These are phyloP conservation scores for Acacia concinna DNA, from an alignment of 331 rosid genomes.

Conservation along the genomic window DNA sequence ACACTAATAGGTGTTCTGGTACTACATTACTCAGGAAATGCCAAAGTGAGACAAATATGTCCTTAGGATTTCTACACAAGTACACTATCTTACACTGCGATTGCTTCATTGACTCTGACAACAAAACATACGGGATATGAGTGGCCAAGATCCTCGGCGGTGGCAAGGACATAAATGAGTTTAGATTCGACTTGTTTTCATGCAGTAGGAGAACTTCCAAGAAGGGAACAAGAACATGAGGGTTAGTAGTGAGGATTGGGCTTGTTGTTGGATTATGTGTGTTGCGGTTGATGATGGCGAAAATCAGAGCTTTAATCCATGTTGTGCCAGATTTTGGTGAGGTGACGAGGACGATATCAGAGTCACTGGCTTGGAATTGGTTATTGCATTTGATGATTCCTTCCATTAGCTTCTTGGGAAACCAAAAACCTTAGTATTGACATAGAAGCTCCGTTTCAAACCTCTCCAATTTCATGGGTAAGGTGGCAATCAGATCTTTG, in stretches of 20 bases:
- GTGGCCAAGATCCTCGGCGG: conserved; percentile 35
- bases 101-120: conserved; percentile 28
- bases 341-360: conserved; percentile 38
- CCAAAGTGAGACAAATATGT: conserved; percentile 46
- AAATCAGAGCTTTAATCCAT: conserved; percentile 46
- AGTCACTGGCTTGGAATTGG: conserved; percentile 35
- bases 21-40: conserved; percentile 35
- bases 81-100: not conserved
- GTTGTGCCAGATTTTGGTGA: conserved; percentile 51
- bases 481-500: too few relatives aligned
- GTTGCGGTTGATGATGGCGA: conserved; percentile 24
- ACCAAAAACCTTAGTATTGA: conserved; percentile 51
- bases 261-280: not conserved
- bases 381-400: conserved; percentile 35
- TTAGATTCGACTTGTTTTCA: conserved; percentile 6
- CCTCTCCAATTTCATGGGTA: conserved; percentile 25
- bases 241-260: conserved; percentile 28
- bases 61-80: conserved; percentile 35
- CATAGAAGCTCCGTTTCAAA: conserved; percentile 4
- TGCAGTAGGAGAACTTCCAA: conserved; percentile 29
- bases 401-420: conserved; percentile 10
- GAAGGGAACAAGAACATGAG: conserved; percentile 47
- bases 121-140: conserved; percentile 30
- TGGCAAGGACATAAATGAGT: not conserved
- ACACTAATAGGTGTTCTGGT: not conserved